Evolutionary conservation across 1,139 yeast genomes (phyloP).

Genomic region (Meyerozyma elateridarum): DNA sequence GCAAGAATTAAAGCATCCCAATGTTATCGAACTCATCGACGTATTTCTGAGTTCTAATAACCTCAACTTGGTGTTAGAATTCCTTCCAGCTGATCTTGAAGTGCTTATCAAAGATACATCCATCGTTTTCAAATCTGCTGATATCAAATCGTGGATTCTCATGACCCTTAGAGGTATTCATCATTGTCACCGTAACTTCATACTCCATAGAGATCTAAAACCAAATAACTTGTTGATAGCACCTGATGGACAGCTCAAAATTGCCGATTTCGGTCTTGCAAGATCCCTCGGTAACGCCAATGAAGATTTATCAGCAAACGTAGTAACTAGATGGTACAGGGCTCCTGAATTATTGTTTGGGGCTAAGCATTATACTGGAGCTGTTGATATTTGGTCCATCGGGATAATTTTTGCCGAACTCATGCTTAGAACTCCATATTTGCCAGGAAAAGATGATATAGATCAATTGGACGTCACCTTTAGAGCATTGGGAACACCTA

Average conservation of each 20-base stretch:
- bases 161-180: constrained; percentile 94
- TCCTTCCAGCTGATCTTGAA: constrained; percentile 87
- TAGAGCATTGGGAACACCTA: constrained; percentile 93
- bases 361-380: constrained; percentile 81
- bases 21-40: constrained; percentile 83
- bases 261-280: constrained; percentile 97
- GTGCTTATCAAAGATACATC: constrained; percentile 78
- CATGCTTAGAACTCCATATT: constrained; percentile 89
- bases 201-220: constrained; percentile 84
- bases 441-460: constrained; percentile 86
- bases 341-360: constrained; percentile 93
- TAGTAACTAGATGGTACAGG: constrained; percentile 95
- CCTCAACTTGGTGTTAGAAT: constrained; percentile 84
- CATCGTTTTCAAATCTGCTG: constrained; percentile 77
- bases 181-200: constrained; percentile 88
- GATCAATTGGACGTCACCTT: constrained; percentile 91
- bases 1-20: constrained; percentile 78
- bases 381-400: constrained; percentile 90
- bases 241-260: constrained; percentile 80
- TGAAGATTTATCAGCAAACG: constrained; percentile 83
- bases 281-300: constrained; percentile 75
- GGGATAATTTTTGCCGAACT: constrained; percentile 96
- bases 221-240: constrained; percentile 80
- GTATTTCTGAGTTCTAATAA: constrained; percentile 73
- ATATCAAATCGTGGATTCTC: constrained; percentile 87